phyloP scores from a whole-genome alignment of 257 asterid genomes.

The Pogostemon cablin region DNA sequence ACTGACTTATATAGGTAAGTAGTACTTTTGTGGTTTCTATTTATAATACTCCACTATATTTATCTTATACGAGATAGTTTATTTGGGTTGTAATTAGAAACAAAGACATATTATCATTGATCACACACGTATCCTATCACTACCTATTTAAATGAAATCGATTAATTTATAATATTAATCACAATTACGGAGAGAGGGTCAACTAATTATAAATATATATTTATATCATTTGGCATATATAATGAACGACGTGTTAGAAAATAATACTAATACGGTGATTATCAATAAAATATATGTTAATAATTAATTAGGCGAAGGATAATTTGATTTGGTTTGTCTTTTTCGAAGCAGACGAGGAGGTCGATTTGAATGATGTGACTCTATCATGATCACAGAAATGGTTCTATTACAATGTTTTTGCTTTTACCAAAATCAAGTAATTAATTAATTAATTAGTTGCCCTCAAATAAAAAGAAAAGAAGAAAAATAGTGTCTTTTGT shows the following conservation, averaged over 20 bases:
- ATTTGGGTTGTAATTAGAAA: no score
- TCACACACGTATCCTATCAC: no score
- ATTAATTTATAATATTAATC: no score
- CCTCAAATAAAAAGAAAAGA: not conserved
- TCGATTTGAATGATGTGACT: not conserved
- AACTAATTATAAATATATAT: no score
- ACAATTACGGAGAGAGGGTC: no score
- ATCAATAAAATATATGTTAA: not conserved
- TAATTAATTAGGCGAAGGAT: not conserved
- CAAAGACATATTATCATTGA: no score
- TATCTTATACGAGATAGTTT: no score
- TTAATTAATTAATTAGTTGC: not conserved
- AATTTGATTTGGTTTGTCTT: conserved; percentile 22
- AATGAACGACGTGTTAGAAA: not conserved
- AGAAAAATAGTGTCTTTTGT: not conserved
- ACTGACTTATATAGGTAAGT: no score
- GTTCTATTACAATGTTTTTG: not conserved
- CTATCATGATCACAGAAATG: not conserved
- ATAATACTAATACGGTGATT: conserved; percentile 1
- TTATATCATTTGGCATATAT: no score
- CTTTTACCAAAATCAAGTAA: not conserved
- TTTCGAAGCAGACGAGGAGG: not conserved
- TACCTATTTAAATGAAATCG: no score
- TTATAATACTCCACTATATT: no score
- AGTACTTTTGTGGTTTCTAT: no score